Conservation (phyloP, 2,329 filamentous ascomycete species). For the Penicillium sp. region DNA sequence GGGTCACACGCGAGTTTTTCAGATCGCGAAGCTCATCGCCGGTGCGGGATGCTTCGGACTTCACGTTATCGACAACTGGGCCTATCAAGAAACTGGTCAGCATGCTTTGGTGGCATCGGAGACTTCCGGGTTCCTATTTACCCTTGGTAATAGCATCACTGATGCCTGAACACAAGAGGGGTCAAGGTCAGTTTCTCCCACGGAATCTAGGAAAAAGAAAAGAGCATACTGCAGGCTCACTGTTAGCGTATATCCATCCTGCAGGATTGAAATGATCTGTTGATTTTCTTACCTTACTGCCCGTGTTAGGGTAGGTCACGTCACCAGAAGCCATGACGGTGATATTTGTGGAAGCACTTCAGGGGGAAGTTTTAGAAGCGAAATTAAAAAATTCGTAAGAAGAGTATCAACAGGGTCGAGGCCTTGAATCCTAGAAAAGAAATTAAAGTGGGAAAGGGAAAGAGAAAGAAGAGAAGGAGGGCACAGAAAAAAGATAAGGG, state of each 20-base stretch:
- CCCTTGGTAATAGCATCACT: conserved; percentile 28
- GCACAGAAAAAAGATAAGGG: conserved; percentile 15
- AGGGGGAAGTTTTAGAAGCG: background rate
- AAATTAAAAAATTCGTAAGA: conserved; percentile 6
- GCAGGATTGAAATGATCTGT: conserved; percentile 3
- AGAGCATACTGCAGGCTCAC: conserved; percentile 12
- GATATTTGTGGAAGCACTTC: background rate
- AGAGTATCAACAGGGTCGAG: conserved; percentile 2
- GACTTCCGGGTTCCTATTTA: conserved; percentile 8
- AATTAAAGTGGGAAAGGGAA: background rate
- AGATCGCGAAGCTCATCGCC: conserved; percentile 58
- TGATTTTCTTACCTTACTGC: conserved; percentile 37
- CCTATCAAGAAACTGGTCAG: conserved; percentile 35
- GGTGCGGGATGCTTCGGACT: conserved; percentile 56
- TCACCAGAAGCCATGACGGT: conserved; percentile 35
- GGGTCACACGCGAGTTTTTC: conserved; percentile 52
- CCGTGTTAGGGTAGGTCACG: conserved; percentile 40
- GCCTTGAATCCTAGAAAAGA: background rate
- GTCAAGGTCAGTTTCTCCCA: conserved; percentile 17
- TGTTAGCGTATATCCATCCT: conserved; percentile 15
- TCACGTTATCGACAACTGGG: conserved; percentile 57
- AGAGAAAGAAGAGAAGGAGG: conserved; percentile 9
- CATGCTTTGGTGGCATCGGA: conserved; percentile 6
- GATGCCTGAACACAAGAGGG: conserved; percentile 18
- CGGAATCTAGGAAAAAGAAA: background rate